Evolutionary conservation across 225 moss, liverwort and hornwort genomes (phyloP).

Genomic region (Climacium dendroides): DNA sequence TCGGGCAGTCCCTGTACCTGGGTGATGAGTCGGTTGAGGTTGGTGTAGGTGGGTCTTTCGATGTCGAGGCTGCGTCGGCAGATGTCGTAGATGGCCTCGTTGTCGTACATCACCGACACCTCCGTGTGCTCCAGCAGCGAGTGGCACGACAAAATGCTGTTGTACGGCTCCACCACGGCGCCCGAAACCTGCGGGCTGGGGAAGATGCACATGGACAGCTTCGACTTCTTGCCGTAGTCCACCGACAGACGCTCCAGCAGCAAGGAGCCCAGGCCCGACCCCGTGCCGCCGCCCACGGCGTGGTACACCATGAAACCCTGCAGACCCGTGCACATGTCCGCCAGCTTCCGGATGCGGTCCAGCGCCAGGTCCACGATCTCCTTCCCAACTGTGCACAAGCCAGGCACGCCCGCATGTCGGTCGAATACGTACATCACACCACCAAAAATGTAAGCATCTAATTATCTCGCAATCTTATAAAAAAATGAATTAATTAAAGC

Average conservation of each 20-base stretch:
- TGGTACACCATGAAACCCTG: not conserved
- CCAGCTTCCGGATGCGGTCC: not conserved
- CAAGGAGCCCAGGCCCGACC: not conserved
- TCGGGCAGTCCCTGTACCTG: not conserved
- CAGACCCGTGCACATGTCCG: not conserved
- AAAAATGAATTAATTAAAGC: not conserved
- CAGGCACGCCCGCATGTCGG: not conserved
- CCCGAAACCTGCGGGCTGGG: not conserved
- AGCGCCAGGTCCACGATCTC: not conserved
- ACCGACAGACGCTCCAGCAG: not conserved
- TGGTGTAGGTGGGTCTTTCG: not conserved
- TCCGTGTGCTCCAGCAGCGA: not conserved
- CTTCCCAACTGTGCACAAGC: not conserved
- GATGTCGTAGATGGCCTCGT: slow-evolving; percentile 43
- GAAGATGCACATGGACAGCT: not conserved
- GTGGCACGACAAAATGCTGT: not conserved
- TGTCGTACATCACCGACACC: not conserved
- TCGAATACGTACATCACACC: not conserved
- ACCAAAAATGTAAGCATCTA: not conserved
- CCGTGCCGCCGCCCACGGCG: not conserved
- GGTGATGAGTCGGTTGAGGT: not conserved
- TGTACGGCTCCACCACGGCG: not conserved
- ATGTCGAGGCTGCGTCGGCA: slow-evolving; percentile 1
- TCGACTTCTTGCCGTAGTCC: not conserved
- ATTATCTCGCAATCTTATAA: not conserved